Base-by-base conservation (phyloP, 768 basidiomycete genomes). In the Jaapia argillacea region DNA sequence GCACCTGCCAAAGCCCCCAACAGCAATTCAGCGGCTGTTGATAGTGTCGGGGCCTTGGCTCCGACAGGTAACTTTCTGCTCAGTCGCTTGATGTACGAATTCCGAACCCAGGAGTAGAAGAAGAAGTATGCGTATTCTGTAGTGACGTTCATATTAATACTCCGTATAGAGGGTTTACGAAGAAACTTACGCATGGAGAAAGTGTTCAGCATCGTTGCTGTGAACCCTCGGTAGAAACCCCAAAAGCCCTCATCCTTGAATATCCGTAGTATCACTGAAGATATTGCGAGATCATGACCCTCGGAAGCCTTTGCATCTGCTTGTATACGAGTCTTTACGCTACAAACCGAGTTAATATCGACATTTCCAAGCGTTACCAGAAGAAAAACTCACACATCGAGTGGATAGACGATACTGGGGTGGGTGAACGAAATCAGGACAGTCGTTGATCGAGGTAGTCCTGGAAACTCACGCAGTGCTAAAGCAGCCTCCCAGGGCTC, bases 101-200 rank as follows among this genome's bases (percentile, higher is more conserved):
- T 78, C 51, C 96, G 78, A 21, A 98, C 85, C 61, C 91, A 71
- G 18, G 92, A 86, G 61, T 98, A 97, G 69, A 96, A 98, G 74
- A 94, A 98, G 73, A 99, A 99, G 67, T 99, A 99, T 21, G 96
- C 94, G 58, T 93, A 97, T 78, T 96, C 93, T 96, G n/a, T n/a
- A n/a, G n/a, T n/a, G n/a, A n/a, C n/a, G n/a, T n/a, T n/a, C n/a
- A n/a, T n/a, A n/a, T n/a, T n/a, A n/a, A n/a, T n/a, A n/a, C n/a
- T n/a, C 37, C 21, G 7, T 7, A 38, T 38, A 33, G 37, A 7
- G 37, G 37, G 21, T 21, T 10, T 10, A 10, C 31, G 10, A 10
- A 33, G 10, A 31, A 20, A 75, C 89, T 56, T 56, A 92, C 94
- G 92, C 80, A 85, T 87, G 27, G 91, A 94, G 63, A 99, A 99